Base-by-base conservation (phyloP, 1,139 yeast species). In the Barnettozyma hawaiiensis region DNA sequence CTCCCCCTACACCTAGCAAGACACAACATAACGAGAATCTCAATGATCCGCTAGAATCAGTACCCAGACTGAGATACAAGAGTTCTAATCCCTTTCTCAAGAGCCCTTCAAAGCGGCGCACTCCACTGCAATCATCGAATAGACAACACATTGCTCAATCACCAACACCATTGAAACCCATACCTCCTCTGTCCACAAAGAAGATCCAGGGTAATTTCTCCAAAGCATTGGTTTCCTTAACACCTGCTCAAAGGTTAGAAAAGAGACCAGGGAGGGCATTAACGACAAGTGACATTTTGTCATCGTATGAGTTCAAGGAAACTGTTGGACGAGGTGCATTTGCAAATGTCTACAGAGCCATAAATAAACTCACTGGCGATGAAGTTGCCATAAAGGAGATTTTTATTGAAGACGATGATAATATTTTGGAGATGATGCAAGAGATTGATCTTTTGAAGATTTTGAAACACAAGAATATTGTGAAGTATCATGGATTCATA, bases 381-480 rank as follows among this genome's bases (percentile, higher is more conserved):
- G 73, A 80, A 4, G 87, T 85, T 10, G 98, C 98, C 0, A 80
- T 92, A 41, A 92, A 94, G 61, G 92, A 85, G 57, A 81, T 92
- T 22, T 68, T 76, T 21, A 69, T 86, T 36, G 82, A 49, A 59
- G 70, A 63, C 67, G 70, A 71, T 66, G 67, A 75, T 61, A 78
- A 78, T 47, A 61, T 77, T 18, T 58, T 71, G 41, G 78, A 76
- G 47, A 70, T 75, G 41, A 81, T 89, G 78, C 82, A 87, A n/a
- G 97, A 92, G 61, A 82, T 89, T 33, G 89, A 86, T 49, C 71
- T 90, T 26, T 73, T 92, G 66, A 87, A 86, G 59, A 81, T 84
- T 43, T 71, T 92, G 42, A 80, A 81, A 52, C 96, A 92, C 60
- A 78, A 79, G 5, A 86, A 92, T 56, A 89, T 92, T 45, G 96